Conservation (phyloP, 1,284 basidiomycete species). For the Pterula multifida region DNA sequence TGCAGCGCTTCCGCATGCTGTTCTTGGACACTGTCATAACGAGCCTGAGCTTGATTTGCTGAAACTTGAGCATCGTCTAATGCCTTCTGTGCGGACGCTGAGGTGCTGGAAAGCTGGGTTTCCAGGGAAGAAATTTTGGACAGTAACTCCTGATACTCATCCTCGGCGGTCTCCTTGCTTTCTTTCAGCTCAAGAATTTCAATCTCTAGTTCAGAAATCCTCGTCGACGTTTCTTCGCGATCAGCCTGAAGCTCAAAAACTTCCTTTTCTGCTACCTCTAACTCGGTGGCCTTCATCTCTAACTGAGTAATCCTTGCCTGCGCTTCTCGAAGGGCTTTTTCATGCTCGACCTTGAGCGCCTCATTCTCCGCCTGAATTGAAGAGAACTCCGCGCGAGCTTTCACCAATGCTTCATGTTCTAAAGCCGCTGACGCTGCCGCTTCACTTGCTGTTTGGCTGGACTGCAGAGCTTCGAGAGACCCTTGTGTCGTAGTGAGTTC, state of each 20-base stretch:
- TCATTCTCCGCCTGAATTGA: slow-evolving; percentile 42
- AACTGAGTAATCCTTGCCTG: slow-evolving; percentile 30
- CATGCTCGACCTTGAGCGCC: slow-evolving; percentile 37
- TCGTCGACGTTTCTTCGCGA: slow-evolving; percentile 63
- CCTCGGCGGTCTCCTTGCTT: slow-evolving; percentile 51
- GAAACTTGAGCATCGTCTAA: slow-evolving; percentile 40
- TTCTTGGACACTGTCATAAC: slow-evolving; percentile 27
- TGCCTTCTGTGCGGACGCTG: slow-evolving; percentile 35
- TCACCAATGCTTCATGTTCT: slow-evolving; percentile 52
- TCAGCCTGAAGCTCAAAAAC: slow-evolving; percentile 46
- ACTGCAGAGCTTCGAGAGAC: slow-evolving; percentile 37
- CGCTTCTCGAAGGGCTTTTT: slow-evolving; percentile 33
- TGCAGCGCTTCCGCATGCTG: slow-evolving; percentile 36
- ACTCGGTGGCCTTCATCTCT: slow-evolving; percentile 31
- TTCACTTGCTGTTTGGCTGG: slow-evolving; percentile 30
- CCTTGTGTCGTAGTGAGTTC: slow-evolving; percentile 40
- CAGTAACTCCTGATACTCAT: slow-evolving; percentile 35
- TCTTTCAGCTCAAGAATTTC: slow-evolving; percentile 72
- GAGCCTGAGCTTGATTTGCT: slow-evolving; percentile 31
- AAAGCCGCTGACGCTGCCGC: slow-evolving; percentile 33
- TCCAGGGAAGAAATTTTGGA: slow-evolving; percentile 41
- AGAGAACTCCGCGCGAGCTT: slow-evolving; percentile 51
- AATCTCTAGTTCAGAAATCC: slow-evolving; percentile 68
- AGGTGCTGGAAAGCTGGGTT: slow-evolving; percentile 33
- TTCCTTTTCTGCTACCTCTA: slow-evolving; percentile 37